Conservation (phyloP, 2,329 filamentous ascomycete genomes). For the Xylaria sp. region DNA sequence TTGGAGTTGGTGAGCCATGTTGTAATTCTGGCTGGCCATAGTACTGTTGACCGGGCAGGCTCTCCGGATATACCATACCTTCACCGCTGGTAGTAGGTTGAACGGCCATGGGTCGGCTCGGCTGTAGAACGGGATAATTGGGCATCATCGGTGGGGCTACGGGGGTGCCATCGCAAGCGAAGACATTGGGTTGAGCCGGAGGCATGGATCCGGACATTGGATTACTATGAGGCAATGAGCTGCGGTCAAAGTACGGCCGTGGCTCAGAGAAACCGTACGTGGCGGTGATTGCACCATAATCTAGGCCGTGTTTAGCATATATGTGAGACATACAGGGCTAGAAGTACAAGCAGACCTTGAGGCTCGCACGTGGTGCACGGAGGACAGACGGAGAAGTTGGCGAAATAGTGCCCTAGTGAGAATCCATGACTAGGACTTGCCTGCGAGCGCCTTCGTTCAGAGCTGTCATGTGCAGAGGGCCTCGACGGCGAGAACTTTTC, state of each 20-base stretch:
- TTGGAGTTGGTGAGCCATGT: constrained; percentile 23
- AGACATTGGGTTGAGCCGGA: constrained; percentile 32
- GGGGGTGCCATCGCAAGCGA: constrained; percentile 35
- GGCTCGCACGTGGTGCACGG: constrained; percentile 41
- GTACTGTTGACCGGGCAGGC: constrained; percentile 31
- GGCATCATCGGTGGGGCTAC: constrained; percentile 37
- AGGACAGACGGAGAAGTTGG: constrained; percentile 40
- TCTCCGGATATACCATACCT: constrained; percentile 45
- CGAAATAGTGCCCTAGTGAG: constrained; percentile 37
- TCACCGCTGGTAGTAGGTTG: constrained; percentile 41
- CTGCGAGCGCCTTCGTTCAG: constrained; percentile 18
- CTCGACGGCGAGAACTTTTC: constrained; percentile 29
- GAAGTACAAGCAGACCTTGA: constrained; percentile 37
- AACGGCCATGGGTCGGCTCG: constrained; percentile 33
- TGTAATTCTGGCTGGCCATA: constrained; percentile 29
- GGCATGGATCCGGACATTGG: constrained; percentile 31
- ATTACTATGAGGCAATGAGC: constrained; percentile 27
- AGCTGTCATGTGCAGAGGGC: constrained; percentile 22
- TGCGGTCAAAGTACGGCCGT: constrained; percentile 31
- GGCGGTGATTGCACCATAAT: constrained; percentile 33
- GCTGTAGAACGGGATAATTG: constrained; percentile 43
- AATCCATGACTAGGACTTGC: constrained; percentile 17
- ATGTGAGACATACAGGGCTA: constrained; percentile 8
- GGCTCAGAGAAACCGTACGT: constrained; percentile 28
- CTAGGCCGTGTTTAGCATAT: constrained; percentile 33